Evolutionary conservation across 306 rosid species (phyloP).

Genomic region (Fagus sylvatica): DNA sequence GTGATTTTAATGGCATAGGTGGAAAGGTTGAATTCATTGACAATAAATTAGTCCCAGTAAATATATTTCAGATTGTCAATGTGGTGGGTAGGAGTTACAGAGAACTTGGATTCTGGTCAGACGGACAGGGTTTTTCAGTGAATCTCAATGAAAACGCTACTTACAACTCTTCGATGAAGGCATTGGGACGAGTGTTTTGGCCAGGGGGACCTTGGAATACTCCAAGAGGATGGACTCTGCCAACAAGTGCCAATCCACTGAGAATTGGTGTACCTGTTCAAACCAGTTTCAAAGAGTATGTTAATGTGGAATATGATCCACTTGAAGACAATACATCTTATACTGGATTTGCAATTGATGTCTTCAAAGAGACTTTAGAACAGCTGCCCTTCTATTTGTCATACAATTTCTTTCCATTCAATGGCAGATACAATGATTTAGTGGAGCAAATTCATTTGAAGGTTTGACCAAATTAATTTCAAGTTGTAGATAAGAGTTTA

Average conservation of each 20-base stretch:
- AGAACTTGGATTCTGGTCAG: constrained; percentile 55
- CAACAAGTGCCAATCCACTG: constrained; percentile 12
- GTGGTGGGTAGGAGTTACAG: constrained; percentile 42
- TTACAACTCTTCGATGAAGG: constrained; percentile 30
- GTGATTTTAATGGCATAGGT: constrained; percentile 29
- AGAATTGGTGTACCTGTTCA: constrained; percentile 43
- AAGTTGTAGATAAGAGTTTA: too few species aligned
- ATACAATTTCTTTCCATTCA: constrained; percentile 22
- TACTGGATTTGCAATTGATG: constrained; percentile 38
- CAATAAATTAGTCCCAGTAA: constrained; percentile 20
- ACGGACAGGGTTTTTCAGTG: constrained; percentile 31
- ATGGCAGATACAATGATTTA: constrained; percentile 39
- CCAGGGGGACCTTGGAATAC: constrained; percentile 41
- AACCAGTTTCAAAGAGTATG: constrained; percentile 32
- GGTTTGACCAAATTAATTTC: constrained; percentile 1
- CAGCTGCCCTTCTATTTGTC: constrained; percentile 34
- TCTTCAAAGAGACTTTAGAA: constrained; percentile 28
- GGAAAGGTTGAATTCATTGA: constrained; percentile 28
- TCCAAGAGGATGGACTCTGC: constrained; percentile 42
- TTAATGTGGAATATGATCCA: constrained; percentile 18
- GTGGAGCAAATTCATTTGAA: constrained; percentile 35
- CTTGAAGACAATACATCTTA: background rate
- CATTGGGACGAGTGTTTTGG: constrained; percentile 40
- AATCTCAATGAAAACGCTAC: background rate
- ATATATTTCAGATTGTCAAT: constrained; percentile 41